Base-by-base conservation (phyloP, 2,329 filamentous ascomycete species). In the Pyricularia sp. region DNA sequence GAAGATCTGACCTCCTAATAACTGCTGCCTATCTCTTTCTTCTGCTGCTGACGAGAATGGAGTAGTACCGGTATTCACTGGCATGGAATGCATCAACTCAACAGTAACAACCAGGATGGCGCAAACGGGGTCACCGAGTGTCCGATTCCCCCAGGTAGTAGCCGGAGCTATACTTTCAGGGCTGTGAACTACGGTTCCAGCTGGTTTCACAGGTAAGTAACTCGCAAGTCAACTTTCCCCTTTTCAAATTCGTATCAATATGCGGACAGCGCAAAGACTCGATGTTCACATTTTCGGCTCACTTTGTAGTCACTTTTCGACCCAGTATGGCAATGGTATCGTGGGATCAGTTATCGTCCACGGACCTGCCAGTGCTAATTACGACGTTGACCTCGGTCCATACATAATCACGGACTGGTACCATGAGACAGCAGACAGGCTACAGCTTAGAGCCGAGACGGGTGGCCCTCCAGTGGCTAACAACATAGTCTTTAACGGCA, bases 301-400 rank as follows among this genome's bases (percentile, higher is more conserved):
- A n/a, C 17, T 65, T 23, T 2, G 10, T 14, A 23, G 33, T 31
- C 64, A 12, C 36, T 14, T 5, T 25, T n/a, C 23, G 4, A 31
- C 78, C 20, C 83, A 85, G 73, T 84, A 85, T 70, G 80, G 79
- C 36, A 82, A 87, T 70, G 86, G 86, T 12, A 75, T 87, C 0
- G 75, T 81, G 12, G 86, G 86, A 1, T 75, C 81, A 0, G 82
- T 88, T 36, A 74, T 85, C 36, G 81, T 86, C 68, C 76, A 83
- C 66, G 84, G 84, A 0, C 84, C 84, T 1, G 78, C 80, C 0
- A 78, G 79, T 7, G 79, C 79, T 61, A 79, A 84, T 72, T 86
- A 85, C 72, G 85, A 88, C 69, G 77, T 82, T 59, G 85, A 88
- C 71, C 78, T 86, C 0, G 85, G 85, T 14, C 74, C 79, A 3